phyloP scores from a whole-genome alignment of 306 rosid species.

The Ochetophila trinervis region DNA sequence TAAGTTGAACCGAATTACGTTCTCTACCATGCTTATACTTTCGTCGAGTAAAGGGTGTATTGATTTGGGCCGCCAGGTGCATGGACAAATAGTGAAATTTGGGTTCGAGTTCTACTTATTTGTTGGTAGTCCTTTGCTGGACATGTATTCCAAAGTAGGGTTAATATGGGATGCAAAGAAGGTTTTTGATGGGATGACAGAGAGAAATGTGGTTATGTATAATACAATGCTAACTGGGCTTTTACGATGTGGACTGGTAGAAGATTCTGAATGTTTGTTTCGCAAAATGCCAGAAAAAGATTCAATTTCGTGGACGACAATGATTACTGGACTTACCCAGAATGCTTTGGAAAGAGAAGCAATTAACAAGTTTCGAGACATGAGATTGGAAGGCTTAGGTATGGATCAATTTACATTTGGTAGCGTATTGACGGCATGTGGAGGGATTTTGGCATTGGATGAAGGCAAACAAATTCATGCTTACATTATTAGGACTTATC shows the following conservation, averaged over 20 bases:
- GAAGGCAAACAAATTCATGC: slow-evolving; percentile 88
- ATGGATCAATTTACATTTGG: slow-evolving; percentile 92
- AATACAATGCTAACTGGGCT: slow-evolving; percentile 71
- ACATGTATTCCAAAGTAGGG: slow-evolving; percentile 73
- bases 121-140: slow-evolving; percentile 83
- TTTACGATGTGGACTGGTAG: slow-evolving; percentile 54
- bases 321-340: slow-evolving; percentile 71
- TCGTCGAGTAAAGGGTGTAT: slow-evolving; percentile 49
- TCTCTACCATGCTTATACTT: slow-evolving; percentile 73
- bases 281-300: slow-evolving; percentile 60
- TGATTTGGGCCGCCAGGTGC: slow-evolving; percentile 69
- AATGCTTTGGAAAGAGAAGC: slow-evolving; percentile 65
- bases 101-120: slow-evolving; percentile 64
- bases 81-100: slow-evolving; percentile 68
- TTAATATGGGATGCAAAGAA: slow-evolving; percentile 48
- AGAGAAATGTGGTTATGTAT: slow-evolving; percentile 68
- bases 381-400: slow-evolving; percentile 49
- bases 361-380: slow-evolving; percentile 47
- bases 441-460: slow-evolving; percentile 52
- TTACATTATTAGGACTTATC: slow-evolving; percentile 59
- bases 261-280: slow-evolving; percentile 53
- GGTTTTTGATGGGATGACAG: slow-evolving; percentile 54
- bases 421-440: slow-evolving; percentile 84
- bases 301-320: slow-evolving; percentile 78
- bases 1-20: slow-evolving; percentile 55